Percentiles rank a stretch among this genome's conserved stretches.
Evolutionary conservation across 1,139 yeast genomes (phyloP).

Genomic region (Taphrina confusa): DNA sequence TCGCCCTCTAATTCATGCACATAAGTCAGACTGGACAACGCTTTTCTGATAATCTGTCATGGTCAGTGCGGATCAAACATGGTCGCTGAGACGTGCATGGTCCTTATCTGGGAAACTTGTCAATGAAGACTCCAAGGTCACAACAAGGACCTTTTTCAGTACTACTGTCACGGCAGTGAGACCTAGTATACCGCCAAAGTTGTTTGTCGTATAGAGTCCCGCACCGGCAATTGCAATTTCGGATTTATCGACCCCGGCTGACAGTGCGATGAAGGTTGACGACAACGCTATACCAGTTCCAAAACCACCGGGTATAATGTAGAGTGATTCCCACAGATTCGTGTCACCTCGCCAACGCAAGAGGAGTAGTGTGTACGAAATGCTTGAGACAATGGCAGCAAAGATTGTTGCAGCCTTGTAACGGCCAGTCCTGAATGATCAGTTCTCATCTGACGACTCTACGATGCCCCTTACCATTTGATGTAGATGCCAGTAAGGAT

Average conservation of each 20-base stretch:
- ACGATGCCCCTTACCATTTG: neutral
- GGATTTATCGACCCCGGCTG: conserved; percentile 8
- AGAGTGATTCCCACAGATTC: conserved; percentile 15
- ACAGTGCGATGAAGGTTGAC: conserved; percentile 14
- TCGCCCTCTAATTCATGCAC: neutral
- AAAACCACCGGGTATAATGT: conserved; percentile 26
- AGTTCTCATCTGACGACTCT: neutral
- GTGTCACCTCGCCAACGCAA: conserved; percentile 23
- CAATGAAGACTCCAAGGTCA: neutral
- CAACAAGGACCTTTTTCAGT: neutral
- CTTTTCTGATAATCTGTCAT: neutral
- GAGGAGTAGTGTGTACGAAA: neutral
- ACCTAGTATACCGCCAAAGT: conserved; percentile 9
- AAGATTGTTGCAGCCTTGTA: conserved; percentile 12
- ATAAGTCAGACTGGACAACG: neutral
- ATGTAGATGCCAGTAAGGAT: conserved; percentile 10
- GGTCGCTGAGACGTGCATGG: neutral
- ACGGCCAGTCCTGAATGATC: conserved; percentile 11
- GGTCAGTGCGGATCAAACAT: neutral
- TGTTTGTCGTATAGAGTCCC: conserved; percentile 7
- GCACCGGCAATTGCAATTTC: conserved; percentile 16
- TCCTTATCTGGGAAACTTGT: neutral
- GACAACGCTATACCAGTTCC: conserved; percentile 22
- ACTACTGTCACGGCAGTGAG: neutral
- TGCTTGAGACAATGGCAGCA: conserved; percentile 3